Percentiles rank a stretch among this genome's conserved stretches.
These are phyloP conservation scores for Talaromyces funiculosus DNA, from an alignment of 2,329 filamentous ascomycete species.

Conservation along the genomic window DNA sequence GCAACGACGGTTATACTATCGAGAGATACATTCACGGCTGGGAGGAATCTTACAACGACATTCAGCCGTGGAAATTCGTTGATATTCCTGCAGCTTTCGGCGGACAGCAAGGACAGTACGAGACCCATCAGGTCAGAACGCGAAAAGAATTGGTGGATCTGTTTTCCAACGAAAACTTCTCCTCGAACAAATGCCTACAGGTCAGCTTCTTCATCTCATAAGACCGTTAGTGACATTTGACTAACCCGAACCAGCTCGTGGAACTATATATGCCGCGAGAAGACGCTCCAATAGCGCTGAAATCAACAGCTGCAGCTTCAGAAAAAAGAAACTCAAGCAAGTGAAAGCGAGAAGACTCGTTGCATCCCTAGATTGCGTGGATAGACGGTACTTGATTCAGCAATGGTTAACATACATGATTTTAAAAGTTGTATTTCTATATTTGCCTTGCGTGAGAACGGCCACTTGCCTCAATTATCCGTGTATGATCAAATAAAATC, in stretches of 20 bases:
- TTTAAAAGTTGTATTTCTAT: not conserved
- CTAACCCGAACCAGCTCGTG: conserved; percentile 54
- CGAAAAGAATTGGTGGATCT: conserved; percentile 61
- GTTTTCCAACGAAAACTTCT: conserved; percentile 58
- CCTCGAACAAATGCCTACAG: conserved; percentile 43
- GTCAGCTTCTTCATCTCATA: conserved; percentile 17
- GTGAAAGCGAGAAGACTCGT: not conserved
- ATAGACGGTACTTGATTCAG: not conserved
- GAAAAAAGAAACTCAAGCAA: conserved; percentile 2
- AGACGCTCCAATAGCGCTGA: conserved; percentile 65
- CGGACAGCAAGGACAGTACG: conserved; percentile 49
- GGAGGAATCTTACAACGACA: conserved; percentile 72
- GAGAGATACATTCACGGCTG: conserved; percentile 79
- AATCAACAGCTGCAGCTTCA: conserved; percentile 52
- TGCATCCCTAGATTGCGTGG: not conserved
- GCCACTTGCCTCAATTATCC: not conserved
- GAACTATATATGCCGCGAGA: conserved; percentile 72
- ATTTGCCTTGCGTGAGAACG: not conserved
- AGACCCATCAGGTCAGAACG: conserved; percentile 60
- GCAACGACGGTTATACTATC: conserved; percentile 80
- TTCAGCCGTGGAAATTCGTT: conserved; percentile 66
- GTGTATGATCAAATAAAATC: not conserved
- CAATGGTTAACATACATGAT: not conserved
- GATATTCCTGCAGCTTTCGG: conserved; percentile 63
- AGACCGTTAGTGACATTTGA: conserved; percentile 2